Percentiles rank a stretch among this genome's conserved stretches.
phyloP scores from a whole-genome alignment of 2,329 filamentous ascomycete species.

The Gaeumannomyces tritici region DNA sequence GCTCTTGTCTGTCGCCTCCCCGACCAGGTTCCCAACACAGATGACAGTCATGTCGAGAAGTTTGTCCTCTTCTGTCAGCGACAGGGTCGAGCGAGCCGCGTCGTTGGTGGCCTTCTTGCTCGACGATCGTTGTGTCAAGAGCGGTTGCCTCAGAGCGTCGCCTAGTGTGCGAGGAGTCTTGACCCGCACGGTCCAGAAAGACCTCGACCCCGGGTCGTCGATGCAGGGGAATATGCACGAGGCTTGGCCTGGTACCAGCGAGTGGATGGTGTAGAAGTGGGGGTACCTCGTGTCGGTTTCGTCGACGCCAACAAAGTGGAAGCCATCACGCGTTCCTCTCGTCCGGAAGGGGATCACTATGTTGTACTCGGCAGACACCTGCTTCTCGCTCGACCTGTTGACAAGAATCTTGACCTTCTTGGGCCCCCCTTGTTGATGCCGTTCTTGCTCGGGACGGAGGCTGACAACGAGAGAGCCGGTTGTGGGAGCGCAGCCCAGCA shows the following conservation, averaged over 20 bases:
- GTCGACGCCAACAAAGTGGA: slow-evolving; percentile 85
- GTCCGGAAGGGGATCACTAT: slow-evolving; percentile 68
- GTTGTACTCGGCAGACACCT: slow-evolving; percentile 15
- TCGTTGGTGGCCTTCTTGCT: slow-evolving; percentile 21
- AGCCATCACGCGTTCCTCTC: slow-evolving; percentile 67
- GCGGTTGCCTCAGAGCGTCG: slow-evolving; percentile 52
- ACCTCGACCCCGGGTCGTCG: slow-evolving; percentile 68
- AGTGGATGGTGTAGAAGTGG: slow-evolving; percentile 83
- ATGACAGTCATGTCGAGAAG: slow-evolving; percentile 81
- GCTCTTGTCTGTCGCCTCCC: slow-evolving; percentile 67
- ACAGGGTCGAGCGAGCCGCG: slow-evolving; percentile 17
- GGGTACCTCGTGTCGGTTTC: slow-evolving; percentile 75
- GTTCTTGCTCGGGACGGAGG: slow-evolving; percentile 24
- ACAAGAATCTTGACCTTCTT: slow-evolving; percentile 1
- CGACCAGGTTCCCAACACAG: slow-evolving; percentile 80
- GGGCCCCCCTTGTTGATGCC: slow-evolving; percentile 6
- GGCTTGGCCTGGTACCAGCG: slow-evolving; percentile 65
- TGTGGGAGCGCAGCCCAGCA: slow-evolving; percentile 44
- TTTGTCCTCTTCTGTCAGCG: slow-evolving; percentile 67
- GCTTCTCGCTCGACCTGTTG: not conserved
- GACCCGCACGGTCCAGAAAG: slow-evolving; percentile 33
- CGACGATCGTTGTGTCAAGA: slow-evolving; percentile 25
- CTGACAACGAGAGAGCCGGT: slow-evolving; percentile 39
- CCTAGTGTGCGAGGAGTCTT: slow-evolving; percentile 79
- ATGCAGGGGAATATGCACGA: slow-evolving; percentile 90